phyloP scores from a whole-genome alignment of 352 stramenopile species.

The Elongisporangium senticosum region DNA sequence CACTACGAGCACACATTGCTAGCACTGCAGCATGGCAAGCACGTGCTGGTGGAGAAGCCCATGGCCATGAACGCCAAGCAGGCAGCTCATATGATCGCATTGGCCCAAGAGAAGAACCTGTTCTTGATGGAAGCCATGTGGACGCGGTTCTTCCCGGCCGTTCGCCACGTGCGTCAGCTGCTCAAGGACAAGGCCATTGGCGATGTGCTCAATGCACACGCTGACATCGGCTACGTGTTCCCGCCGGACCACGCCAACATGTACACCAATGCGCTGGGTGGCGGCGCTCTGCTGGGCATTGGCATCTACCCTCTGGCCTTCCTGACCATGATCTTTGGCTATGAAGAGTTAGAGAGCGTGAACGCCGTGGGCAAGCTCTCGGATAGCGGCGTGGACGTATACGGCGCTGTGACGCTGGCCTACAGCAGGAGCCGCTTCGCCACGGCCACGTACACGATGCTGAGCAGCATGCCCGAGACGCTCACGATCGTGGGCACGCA shows the following conservation, averaged over 20 bases:
- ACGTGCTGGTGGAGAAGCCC: conserved; percentile 92
- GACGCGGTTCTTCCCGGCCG: conserved; percentile 81
- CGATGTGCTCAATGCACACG: conserved; percentile 59
- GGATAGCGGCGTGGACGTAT: conserved; percentile 46
- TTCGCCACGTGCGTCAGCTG: conserved; percentile 56
- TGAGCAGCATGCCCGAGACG: conserved; percentile 53
- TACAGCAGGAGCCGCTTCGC: conserved; percentile 37
- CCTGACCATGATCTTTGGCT: conserved; percentile 54
- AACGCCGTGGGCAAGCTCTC: conserved; percentile 40
- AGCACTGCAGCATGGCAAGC: conserved; percentile 81
- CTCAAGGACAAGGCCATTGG: conserved; percentile 52
- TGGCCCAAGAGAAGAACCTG: conserved; percentile 60
- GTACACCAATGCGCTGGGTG: conserved; percentile 69
- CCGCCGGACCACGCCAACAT: conserved; percentile 36
- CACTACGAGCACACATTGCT: conserved; percentile 74
- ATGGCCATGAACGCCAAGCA: conserved; percentile 86
- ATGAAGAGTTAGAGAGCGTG: conserved; percentile 30
- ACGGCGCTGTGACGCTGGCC: conserved; percentile 44
- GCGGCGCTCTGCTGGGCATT: conserved; percentile 65
- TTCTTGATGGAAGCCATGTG: conserved; percentile 86
- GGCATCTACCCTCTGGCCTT: conserved; percentile 77
- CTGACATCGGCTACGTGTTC: conserved; percentile 67
- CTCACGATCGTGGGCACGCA: conserved; percentile 74
- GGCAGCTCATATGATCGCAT: conserved; percentile 50
- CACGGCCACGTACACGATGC: conserved; percentile 51